Evolutionary conservation across 2,329 filamentous ascomycete genomes (phyloP).

Genomic region (Huntiella moniliformis): DNA sequence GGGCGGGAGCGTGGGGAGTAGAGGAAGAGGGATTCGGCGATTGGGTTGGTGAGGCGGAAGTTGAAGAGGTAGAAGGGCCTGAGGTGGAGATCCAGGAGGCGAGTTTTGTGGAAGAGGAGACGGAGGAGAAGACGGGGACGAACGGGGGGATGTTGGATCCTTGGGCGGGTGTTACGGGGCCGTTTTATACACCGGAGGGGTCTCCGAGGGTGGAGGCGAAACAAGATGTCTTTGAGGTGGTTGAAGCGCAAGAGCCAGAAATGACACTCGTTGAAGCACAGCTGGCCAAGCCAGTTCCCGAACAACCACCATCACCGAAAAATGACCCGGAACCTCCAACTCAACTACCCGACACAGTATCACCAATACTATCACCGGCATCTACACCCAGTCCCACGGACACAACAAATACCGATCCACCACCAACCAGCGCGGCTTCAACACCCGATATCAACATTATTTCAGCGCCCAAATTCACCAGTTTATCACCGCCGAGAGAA

Average conservation of each 20-base stretch:
- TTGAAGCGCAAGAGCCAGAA: not conserved
- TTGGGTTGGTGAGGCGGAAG: slow-evolving; percentile 7
- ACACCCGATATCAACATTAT: slow-evolving; percentile 2
- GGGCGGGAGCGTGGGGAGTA: slow-evolving; percentile 6
- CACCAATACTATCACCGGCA: not conserved
- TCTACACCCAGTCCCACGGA: not conserved
- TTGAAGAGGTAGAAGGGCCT: not conserved
- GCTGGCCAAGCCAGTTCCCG: no score
- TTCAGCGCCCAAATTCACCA: not conserved
- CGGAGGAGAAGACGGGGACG: no score
- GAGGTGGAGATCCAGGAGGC: not conserved
- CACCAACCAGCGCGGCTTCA: not conserved
- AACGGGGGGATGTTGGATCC: slow-evolving; percentile 3
- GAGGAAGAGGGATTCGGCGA: slow-evolving; percentile 1
- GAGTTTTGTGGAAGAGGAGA: slow-evolving; percentile 1
- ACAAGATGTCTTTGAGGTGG: no score
- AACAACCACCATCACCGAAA: not conserved
- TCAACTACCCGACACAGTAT: not conserved
- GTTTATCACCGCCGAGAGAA: not conserved
- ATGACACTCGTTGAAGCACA: slow-evolving; percentile 2
- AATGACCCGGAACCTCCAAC: not conserved
- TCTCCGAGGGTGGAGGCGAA: no score
- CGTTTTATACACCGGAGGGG: not conserved
- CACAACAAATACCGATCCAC: not conserved
- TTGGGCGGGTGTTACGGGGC: slow-evolving; percentile 7